Evolutionary conservation across 2,329 filamentous ascomycete genomes (phyloP).

Genomic region (Fusarium haematococcum): DNA sequence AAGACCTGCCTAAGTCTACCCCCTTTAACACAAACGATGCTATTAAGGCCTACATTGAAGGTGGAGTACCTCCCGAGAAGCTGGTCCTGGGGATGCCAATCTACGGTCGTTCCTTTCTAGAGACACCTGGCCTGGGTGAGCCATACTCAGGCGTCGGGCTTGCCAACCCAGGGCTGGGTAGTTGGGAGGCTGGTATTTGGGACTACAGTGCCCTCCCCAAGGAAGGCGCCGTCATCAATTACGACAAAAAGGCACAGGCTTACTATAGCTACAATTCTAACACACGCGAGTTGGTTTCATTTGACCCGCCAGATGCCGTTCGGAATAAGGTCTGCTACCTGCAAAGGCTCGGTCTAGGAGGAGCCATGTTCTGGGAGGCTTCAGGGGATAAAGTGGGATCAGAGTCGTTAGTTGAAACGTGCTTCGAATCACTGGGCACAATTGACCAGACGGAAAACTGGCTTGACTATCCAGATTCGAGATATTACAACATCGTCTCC

Average conservation of each 20-base stretch:
- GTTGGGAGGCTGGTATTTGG: slow-evolving; percentile 80
- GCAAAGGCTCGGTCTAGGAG: slow-evolving; percentile 71
- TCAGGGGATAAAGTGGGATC: slow-evolving; percentile 72
- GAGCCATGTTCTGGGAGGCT: slow-evolving; percentile 89
- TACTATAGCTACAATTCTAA: slow-evolving; percentile 76
- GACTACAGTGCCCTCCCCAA: slow-evolving; percentile 83
- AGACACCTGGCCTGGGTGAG: slow-evolving; percentile 37
- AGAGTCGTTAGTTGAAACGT: slow-evolving; percentile 70
- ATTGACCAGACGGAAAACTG: slow-evolving; percentile 61
- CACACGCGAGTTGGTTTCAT: slow-evolving; percentile 74
- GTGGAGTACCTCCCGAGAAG: slow-evolving; percentile 72
- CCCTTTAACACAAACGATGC: slow-evolving; percentile 76
- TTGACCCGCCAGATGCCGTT: slow-evolving; percentile 72
- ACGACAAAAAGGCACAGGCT: slow-evolving; percentile 69
- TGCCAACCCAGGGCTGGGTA: slow-evolving; percentile 64
- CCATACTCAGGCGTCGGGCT: slow-evolving; percentile 60
- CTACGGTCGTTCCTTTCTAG: slow-evolving; percentile 78
- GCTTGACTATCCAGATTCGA: slow-evolving; percentile 62
- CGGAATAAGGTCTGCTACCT: slow-evolving; percentile 74
- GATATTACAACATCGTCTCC: slow-evolving; percentile 63
- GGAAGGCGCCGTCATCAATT: slow-evolving; percentile 66
- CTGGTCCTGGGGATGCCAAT: slow-evolving; percentile 83
- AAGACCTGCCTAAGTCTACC: slow-evolving; percentile 66
- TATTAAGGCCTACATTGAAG: slow-evolving; percentile 71
- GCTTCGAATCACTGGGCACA: slow-evolving; percentile 52